A percentile compares a stretch with the other conserved stretches of the same genome.
Evolutionary conservation across 495 filamentous ascomycete genomes (phyloP).

Genomic region (Xylaria telfairii): DNA sequence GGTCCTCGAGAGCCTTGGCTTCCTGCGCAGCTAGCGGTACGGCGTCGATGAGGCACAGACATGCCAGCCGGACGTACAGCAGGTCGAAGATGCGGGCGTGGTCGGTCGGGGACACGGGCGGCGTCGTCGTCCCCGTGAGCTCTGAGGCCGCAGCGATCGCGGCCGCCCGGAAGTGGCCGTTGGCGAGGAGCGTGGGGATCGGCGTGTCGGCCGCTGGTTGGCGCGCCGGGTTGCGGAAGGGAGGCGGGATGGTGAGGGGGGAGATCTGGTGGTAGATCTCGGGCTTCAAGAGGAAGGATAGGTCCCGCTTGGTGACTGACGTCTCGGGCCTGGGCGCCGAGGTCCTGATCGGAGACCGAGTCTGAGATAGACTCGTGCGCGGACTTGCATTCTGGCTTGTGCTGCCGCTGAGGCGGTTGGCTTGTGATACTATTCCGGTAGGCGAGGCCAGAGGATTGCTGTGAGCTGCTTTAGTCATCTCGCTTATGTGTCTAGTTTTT

Average conservation of each 20-base stretch:
- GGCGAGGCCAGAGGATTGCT: conserved; percentile 40
- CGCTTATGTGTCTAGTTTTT: neutral
- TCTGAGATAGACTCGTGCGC: conserved; percentile 24
- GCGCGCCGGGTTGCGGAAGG: conserved; percentile 59
- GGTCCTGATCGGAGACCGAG: conserved; percentile 24
- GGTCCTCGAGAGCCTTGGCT: conserved; percentile 80
- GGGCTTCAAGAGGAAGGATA: conserved; percentile 77
- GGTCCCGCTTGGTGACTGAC: conserved; percentile 64
- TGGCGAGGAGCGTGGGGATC: conserved; percentile 59
- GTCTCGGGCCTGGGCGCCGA: conserved; percentile 32
- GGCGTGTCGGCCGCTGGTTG: conserved; percentile 55
- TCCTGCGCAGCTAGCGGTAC: conserved; percentile 82
- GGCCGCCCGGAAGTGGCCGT: conserved; percentile 72
- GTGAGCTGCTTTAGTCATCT: conserved; percentile 6
- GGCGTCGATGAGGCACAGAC: conserved; percentile 73
- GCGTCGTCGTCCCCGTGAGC: conserved; percentile 62
- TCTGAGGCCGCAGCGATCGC: conserved; percentile 74
- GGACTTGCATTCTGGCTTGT: conserved; percentile 33
- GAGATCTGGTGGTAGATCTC: conserved; percentile 82
- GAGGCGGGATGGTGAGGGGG: conserved; percentile 65
- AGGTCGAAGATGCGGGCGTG: conserved; percentile 71
- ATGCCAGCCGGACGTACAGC: conserved; percentile 83
- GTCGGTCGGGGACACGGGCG: conserved; percentile 60
- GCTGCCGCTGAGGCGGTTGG: conserved; percentile 30
- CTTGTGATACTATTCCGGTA: conserved; percentile 26